Conservation (phyloP, 2,329 filamentous ascomycete species). For the Pseudofabraea citricarpa region DNA sequence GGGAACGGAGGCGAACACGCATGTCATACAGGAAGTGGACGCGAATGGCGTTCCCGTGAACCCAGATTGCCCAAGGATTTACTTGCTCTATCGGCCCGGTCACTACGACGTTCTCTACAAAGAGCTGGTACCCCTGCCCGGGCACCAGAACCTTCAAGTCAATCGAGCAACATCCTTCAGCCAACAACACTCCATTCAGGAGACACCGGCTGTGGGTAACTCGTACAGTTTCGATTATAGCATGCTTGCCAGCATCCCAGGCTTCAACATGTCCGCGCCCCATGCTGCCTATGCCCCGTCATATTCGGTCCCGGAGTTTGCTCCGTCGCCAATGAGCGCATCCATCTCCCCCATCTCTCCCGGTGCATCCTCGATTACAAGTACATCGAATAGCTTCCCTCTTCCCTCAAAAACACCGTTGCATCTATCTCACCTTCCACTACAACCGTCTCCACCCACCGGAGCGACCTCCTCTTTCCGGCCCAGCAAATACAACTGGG, state of each 20-base stretch:
- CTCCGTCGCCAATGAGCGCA: slow-evolving; percentile 19
- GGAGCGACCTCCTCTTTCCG: slow-evolving; percentile 21
- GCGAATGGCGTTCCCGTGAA: slow-evolving; percentile 27
- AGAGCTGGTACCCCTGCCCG: slow-evolving; percentile 27
- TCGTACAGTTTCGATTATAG: slow-evolving; percentile 31
- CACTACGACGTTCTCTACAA: slow-evolving; percentile 96
- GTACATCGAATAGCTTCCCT: background rate
- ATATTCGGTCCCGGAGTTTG: slow-evolving; percentile 18
- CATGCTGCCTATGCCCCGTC: slow-evolving; percentile 19
- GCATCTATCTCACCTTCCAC: slow-evolving; percentile 10
- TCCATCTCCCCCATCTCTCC: slow-evolving; percentile 24
- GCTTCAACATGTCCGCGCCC: slow-evolving; percentile 17
- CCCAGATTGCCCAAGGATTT: slow-evolving; percentile 45
- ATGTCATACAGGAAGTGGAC: slow-evolving; percentile 35
- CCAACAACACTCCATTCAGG: slow-evolving; percentile 39
- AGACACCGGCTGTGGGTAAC: slow-evolving; percentile 24
- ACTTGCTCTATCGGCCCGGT: slow-evolving; percentile 64
- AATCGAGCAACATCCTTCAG: slow-evolving; percentile 45
- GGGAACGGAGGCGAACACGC: slow-evolving; percentile 67
- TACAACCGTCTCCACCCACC: slow-evolving; percentile 13
- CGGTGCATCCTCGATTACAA: slow-evolving; percentile 10
- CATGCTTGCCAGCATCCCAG: slow-evolving; percentile 24
- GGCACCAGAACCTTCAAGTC: slow-evolving; percentile 40
- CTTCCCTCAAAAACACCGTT: slow-evolving; percentile 8
- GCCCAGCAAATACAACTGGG: slow-evolving; percentile 28